Percentiles rank a stretch among this genome's conserved stretches.
phyloP scores from a whole-genome alignment of 1,284 basidiomycete genomes.

The Heterobasidion parviporum region DNA sequence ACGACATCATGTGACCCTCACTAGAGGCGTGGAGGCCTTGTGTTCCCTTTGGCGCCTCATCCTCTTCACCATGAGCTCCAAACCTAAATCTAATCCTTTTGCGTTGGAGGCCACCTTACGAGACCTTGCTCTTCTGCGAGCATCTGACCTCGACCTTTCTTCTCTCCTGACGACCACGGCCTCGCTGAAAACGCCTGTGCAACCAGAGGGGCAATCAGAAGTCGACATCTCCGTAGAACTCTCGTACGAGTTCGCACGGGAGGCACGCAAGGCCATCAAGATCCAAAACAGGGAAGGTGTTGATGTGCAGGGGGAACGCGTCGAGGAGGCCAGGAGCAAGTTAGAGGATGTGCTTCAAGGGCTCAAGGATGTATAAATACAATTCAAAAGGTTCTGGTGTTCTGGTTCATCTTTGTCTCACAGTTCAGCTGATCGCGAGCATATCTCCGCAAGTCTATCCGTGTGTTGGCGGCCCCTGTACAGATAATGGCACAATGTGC shows the following conservation, averaged over 20 bases:
- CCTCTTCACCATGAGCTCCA: constrained; percentile 16
- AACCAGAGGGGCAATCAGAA: constrained; percentile 6
- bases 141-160: constrained; percentile 47
- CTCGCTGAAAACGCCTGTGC: constrained; percentile 6
- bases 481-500: too few species aligned
- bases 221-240: constrained; percentile 33
- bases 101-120: constrained; percentile 52
- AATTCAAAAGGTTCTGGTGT: too few species aligned
- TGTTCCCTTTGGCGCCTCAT: too few species aligned
- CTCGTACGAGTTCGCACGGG: constrained; percentile 40
- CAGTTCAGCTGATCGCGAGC: too few species aligned
- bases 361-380: constrained; percentile 13
- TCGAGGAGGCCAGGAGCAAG: constrained; percentile 41
- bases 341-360: constrained; percentile 45
- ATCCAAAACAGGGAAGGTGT: constrained; percentile 45
- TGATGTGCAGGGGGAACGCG: constrained; percentile 36
- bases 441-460: too few species aligned
- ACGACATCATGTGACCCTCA: too few species aligned
- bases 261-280: constrained; percentile 45
- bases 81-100: constrained; percentile 36
- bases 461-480: too few species aligned
- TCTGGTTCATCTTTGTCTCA: too few species aligned
- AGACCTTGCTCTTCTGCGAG: constrained; percentile 65
- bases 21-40: too few species aligned
- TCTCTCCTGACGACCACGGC: constrained; percentile 25